Evolutionary conservation across 2,329 filamentous ascomycete species (phyloP).

Genomic region (Fusarium camptoceras): DNA sequence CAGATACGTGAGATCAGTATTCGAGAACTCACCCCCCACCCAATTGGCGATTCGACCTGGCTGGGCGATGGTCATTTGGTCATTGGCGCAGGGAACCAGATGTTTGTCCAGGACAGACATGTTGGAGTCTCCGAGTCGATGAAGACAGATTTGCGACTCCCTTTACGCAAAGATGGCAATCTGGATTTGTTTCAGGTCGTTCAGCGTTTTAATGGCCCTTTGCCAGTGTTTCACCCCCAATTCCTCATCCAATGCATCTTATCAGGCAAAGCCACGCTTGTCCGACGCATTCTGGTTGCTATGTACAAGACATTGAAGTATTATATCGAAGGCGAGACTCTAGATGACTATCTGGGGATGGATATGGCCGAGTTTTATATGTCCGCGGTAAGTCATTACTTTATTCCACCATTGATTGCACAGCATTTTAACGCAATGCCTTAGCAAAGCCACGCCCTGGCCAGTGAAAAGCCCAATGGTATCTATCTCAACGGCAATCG

Average conservation of each 20-base stretch:
- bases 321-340: conserved; percentile 80
- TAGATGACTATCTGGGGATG: conserved; percentile 82
- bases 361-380: conserved; percentile 70
- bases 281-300: conserved; percentile 77
- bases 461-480: conserved; percentile 48
- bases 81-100: conserved; percentile 89
- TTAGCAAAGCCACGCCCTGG: conserved; percentile 34
- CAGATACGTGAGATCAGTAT: conserved; percentile 85
- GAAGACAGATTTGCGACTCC: conserved; percentile 63
- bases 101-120: conserved; percentile 85
- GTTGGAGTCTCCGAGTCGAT: conserved; percentile 73
- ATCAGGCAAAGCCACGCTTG: conserved; percentile 77
- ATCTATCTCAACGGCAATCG: conserved; percentile 54
- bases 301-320: conserved; percentile 84
- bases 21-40: conserved; percentile 84
- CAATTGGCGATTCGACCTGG: conserved; percentile 95
- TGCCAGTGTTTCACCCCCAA: conserved; percentile 93
- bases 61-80: conserved; percentile 85
- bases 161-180: conserved; percentile 61
- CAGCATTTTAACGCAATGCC: conserved; percentile 12
- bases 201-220: conserved; percentile 83
- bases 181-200: conserved; percentile 85
- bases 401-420: not conserved
- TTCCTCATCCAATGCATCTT: conserved; percentile 89
- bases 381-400: conserved; percentile 36